Percentiles rank a stretch among this genome's conserved stretches.
Conservation (phyloP, 495 filamentous ascomycete species). For the Penicillium cinerascens region DNA sequence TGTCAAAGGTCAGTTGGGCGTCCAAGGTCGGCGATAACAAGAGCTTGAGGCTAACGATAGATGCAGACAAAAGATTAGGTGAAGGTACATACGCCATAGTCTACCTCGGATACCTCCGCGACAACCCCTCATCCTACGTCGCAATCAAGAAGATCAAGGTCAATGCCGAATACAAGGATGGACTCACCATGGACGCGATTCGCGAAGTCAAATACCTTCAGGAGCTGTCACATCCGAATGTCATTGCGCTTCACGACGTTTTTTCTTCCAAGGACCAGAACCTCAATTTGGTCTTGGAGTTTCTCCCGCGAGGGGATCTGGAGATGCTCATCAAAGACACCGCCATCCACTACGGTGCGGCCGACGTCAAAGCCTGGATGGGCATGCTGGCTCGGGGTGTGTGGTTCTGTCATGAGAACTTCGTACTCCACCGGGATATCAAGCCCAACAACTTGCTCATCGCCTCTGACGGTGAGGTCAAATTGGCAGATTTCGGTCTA, state of each 20-base stretch:
- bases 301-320: constrained; percentile 83
- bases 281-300: constrained; percentile 91
- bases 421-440: constrained; percentile 94
- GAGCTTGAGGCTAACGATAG: constrained; percentile 1
- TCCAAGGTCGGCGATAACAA: neutral
- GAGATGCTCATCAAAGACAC: constrained; percentile 88
- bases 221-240: constrained; percentile 93
- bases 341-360: constrained; percentile 68
- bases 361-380: constrained; percentile 98
- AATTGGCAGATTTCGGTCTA: constrained; percentile 96
- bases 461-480: constrained; percentile 86
- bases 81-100: constrained; percentile 97
- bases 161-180: constrained; percentile 77
- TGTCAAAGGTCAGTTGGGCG: constrained; percentile 62
- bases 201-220: constrained; percentile 93
- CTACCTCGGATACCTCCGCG: constrained; percentile 74
- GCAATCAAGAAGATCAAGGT: constrained; percentile 99
- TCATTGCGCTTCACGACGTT: constrained; percentile 85
- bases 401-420: constrained; percentile 96
- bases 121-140: constrained; percentile 65
- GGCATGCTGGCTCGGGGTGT: constrained; percentile 90
- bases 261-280: constrained; percentile 93
- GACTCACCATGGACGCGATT: constrained; percentile 88
- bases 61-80: constrained; percentile 77
- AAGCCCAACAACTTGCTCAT: constrained; percentile 98